Percentiles rank a stretch among this genome's conserved stretches.
Evolutionary conservation across 2,329 filamentous ascomycete genomes (phyloP).

Genomic region (Fusarium sp.): DNA sequence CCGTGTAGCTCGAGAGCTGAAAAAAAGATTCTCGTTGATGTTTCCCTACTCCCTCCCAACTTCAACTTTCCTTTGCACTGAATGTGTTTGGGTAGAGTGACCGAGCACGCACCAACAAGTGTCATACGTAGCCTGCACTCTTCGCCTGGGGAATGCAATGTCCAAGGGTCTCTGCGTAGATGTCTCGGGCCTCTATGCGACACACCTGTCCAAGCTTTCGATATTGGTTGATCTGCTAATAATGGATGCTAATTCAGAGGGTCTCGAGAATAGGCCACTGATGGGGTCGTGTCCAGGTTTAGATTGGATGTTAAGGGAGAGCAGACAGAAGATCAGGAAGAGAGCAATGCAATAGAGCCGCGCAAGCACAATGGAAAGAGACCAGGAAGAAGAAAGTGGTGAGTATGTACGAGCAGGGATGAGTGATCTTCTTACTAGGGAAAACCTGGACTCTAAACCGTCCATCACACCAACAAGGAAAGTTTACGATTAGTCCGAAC

Average conservation of each 20-base stretch:
- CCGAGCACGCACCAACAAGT: background rate
- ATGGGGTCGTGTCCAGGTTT: constrained; percentile 29
- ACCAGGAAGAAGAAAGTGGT: constrained; percentile 6
- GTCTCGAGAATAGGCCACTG: constrained; percentile 35
- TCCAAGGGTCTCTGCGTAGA: constrained; percentile 24
- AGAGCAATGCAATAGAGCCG: background rate
- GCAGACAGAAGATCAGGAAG: constrained; percentile 1
- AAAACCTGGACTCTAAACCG: background rate
- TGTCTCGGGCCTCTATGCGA: constrained; percentile 32
- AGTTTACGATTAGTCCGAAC: constrained; percentile 23
- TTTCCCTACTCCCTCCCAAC: constrained; percentile 3
- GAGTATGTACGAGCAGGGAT: constrained; percentile 28
- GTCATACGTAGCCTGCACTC: background rate
- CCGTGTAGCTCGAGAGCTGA: constrained; percentile 28
- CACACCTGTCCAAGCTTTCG: constrained; percentile 5
- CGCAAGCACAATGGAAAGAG: constrained; percentile 13
- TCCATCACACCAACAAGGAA: constrained; percentile 21
- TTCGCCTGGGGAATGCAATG: constrained; percentile 2
- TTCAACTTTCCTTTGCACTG: background rate
- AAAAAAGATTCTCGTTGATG: background rate
- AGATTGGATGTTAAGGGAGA: constrained; percentile 17
- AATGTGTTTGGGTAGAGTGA: constrained; percentile 10
- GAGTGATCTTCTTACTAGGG: constrained; percentile 3
- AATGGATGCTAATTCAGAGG: background rate
- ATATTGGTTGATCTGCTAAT: constrained; percentile 8